Evolutionary conservation across 2,329 filamentous ascomycete species (phyloP).

Genomic region (Colletotrichum tabaci): DNA sequence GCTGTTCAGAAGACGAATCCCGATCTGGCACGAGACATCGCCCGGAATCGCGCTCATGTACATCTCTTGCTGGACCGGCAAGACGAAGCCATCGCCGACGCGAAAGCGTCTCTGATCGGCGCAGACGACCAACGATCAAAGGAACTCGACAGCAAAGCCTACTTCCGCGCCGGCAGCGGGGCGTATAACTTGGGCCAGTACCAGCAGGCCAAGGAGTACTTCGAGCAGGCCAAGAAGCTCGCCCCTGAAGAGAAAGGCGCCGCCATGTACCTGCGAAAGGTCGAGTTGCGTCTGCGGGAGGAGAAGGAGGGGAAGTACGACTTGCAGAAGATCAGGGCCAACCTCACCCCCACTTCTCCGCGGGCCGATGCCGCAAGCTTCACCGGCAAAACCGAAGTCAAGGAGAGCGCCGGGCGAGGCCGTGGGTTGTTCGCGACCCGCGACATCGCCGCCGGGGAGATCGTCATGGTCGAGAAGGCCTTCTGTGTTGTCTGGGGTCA

Average conservation of each 20-base stretch:
- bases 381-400: conserved; percentile 47
- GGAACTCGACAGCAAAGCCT: conserved; percentile 51
- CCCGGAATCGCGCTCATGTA: conserved; percentile 51
- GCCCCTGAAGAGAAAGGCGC: conserved; percentile 46
- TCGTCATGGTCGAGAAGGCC: conserved; percentile 56
- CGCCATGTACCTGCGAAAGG: conserved; percentile 42
- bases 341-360: conserved; percentile 48
- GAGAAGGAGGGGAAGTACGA: conserved; percentile 45
- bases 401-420: conserved; percentile 48
- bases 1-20: conserved; percentile 12
- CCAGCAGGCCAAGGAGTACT: conserved; percentile 45
- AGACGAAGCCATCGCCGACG: conserved; percentile 51
- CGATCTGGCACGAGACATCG: conserved; percentile 50
- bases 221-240: conserved; percentile 46
- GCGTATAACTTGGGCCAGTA: conserved; percentile 50
- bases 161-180: conserved; percentile 50
- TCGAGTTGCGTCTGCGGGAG: conserved; percentile 47
- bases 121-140: conserved; percentile 20
- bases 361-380: conserved; percentile 51
- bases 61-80: conserved; percentile 51
- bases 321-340: conserved; percentile 44
- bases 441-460: conserved; percentile 51
- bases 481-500: conserved; percentile 51
- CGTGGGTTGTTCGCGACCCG: conserved; percentile 55
- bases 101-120: conserved; percentile 48